phyloP scores from a whole-genome alignment of 805 yeast genomes.

The Torulaspora franciscae region DNA sequence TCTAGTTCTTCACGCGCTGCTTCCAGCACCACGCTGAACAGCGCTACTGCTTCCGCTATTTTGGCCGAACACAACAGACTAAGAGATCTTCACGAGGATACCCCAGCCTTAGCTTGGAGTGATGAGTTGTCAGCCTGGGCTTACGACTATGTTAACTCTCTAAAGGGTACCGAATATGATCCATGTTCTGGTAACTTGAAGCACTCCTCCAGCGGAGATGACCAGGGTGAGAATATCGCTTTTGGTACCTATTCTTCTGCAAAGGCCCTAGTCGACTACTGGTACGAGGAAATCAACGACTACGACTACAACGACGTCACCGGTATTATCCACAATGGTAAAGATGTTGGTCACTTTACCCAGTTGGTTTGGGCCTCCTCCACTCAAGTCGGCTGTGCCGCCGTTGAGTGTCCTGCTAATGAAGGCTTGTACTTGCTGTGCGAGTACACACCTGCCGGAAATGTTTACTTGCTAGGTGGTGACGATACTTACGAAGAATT shows the following conservation, averaged over 20 bases:
- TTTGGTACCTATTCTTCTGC: constrained; percentile 45
- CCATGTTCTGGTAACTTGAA: constrained; percentile 58
- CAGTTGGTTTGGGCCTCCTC: constrained; percentile 68
- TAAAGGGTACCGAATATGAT: constrained; percentile 40
- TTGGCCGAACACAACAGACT: constrained; percentile 48
- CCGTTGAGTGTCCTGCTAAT: constrained; percentile 20
- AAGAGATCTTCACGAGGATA: constrained; percentile 44
- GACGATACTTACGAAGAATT: constrained; percentile 39
- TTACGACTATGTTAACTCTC: constrained; percentile 42
- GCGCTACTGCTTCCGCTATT: constrained; percentile 28
- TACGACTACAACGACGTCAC: constrained; percentile 51
- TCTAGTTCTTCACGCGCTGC: neutral
- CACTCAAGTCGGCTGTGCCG: constrained; percentile 62
- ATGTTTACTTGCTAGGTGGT: constrained; percentile 38
- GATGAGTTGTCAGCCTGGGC: constrained; percentile 45
- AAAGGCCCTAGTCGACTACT: constrained; percentile 57
- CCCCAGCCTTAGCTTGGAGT: constrained; percentile 47
- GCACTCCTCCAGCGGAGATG: constrained; percentile 46
- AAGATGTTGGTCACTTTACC: constrained; percentile 66
- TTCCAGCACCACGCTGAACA: constrained; percentile 11
- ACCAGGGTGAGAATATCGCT: constrained; percentile 74
- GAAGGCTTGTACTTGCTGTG: constrained; percentile 59
- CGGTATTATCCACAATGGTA: constrained; percentile 40
- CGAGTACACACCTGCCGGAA: constrained; percentile 58
- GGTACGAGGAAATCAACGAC: constrained; percentile 61